A percentile compares a stretch with the other conserved stretches of the same genome.
These are phyloP conservation scores for Candida tibetensis DNA, from an alignment of 805 yeast genomes.

Conservation along the genomic window DNA sequence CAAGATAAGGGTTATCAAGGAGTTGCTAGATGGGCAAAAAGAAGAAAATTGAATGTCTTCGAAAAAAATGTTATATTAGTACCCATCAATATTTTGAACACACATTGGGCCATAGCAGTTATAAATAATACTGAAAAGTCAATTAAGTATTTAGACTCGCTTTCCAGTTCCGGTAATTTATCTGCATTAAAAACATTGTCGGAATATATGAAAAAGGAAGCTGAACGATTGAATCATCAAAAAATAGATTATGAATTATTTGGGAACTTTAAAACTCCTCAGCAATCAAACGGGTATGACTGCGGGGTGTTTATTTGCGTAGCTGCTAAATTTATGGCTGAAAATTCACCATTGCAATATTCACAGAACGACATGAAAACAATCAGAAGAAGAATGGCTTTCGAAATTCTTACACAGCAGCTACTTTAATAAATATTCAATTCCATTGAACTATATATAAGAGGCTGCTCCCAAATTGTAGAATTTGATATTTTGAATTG, in stretches of 20 bases:
- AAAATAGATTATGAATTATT: conserved; percentile 21
- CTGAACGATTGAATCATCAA: conserved; percentile 43
- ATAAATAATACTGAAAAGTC: conserved; percentile 59
- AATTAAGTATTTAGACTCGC: conserved; percentile 76
- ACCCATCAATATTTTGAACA: conserved; percentile 79
- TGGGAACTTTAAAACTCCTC: conserved; percentile 53
- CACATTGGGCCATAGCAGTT: conserved; percentile 92
- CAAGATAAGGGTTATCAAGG: conserved; percentile 70
- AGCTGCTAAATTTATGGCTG: conserved; percentile 60
- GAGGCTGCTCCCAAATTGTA: too few relatives aligned
- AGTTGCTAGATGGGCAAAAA: conserved; percentile 82
- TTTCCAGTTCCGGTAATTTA: conserved; percentile 46
- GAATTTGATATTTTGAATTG: too few relatives aligned
- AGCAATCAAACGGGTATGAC: conserved; percentile 86
- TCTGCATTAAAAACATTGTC: conserved; percentile 46
- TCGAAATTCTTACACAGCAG: conserved; percentile 44
- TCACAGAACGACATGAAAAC: conserved; percentile 65
- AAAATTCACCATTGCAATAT: conserved; percentile 49
- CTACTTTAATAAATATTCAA: too few relatives aligned
- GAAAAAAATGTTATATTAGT: conserved; percentile 65
- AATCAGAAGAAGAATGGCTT: conserved; percentile 68
- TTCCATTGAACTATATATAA: too few relatives aligned
- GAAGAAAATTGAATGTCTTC: conserved; percentile 65
- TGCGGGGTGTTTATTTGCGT: conserved; percentile 94
- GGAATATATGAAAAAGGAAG: conserved; percentile 67